A percentile compares a stretch with the other conserved stretches of the same genome.
These are phyloP conservation scores for Syncephalis fuscata DNA, from an alignment of 371 early-diverging fungal species.

Conservation along the genomic window DNA sequence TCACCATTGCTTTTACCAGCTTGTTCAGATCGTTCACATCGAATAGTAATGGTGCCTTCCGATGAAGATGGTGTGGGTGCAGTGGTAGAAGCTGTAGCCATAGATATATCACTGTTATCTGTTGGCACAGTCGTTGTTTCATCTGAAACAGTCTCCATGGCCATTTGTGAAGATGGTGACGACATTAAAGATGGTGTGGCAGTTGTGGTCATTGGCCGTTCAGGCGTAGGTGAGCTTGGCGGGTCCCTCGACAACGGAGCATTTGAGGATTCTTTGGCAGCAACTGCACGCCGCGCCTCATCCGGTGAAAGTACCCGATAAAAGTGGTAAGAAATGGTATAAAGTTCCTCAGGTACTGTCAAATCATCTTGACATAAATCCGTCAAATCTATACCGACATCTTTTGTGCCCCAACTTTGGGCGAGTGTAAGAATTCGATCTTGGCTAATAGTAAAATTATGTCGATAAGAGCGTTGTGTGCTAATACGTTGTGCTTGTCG, in stretches of 20 bases:
- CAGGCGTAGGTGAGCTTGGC: no score
- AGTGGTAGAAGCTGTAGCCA: not conserved
- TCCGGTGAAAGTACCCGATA: conserved; percentile 20
- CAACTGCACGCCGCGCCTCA: no score
- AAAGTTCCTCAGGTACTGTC: conserved; percentile 27
- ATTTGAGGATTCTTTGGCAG: no score
- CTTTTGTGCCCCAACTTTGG: conserved; percentile 33
- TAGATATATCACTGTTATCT: not conserved
- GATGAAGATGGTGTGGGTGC: conserved; percentile 8
- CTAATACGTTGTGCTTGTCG: conserved; percentile 71
- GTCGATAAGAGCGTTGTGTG: conserved; percentile 44
- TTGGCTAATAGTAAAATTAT: conserved; percentile 39
- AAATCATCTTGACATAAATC: conserved; percentile 20
- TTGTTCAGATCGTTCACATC: conserved; percentile 11
- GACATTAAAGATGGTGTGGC: no score
- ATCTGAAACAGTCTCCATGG: no score
- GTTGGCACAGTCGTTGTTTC: no score
- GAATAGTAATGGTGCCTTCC: conserved; percentile 24
- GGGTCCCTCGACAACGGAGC: no score
- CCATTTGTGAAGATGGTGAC: no score
- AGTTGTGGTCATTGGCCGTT: no score
- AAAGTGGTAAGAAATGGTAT: conserved; percentile 34
- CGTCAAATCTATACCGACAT: conserved; percentile 19
- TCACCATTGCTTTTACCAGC: conserved; percentile 15
- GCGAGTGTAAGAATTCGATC: conserved; percentile 41